These are phyloP conservation scores for Pseudoscleropodium purum DNA, from an alignment of 225 moss, liverwort and hornwort genomes.

Conservation along the genomic window DNA sequence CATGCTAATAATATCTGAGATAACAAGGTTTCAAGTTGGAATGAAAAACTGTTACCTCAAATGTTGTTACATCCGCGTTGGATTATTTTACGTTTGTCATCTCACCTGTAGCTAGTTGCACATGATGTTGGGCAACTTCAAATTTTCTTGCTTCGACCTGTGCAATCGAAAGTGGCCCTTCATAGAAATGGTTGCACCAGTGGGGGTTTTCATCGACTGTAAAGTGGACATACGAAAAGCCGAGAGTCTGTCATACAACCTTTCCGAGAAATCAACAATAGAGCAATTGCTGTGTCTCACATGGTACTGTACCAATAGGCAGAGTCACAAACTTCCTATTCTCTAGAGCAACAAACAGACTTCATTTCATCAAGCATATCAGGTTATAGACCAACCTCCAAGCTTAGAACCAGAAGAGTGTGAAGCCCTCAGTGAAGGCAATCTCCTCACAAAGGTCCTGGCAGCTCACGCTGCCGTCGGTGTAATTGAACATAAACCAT, in stretches of 20 bases:
- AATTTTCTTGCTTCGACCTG: background rate
- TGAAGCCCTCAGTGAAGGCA: slow-evolving; percentile 34
- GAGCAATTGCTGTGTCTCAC: background rate
- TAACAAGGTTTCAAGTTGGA: background rate
- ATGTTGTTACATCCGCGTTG: background rate
- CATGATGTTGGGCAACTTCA: background rate
- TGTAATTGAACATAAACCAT: slow-evolving; percentile 46
- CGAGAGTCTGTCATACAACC: background rate
- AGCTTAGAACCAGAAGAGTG: slow-evolving; percentile 43
- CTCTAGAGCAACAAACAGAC: background rate
- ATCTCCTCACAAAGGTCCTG: slow-evolving; percentile 45
- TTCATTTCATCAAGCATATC: background rate
- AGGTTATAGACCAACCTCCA: slow-evolving; percentile 29
- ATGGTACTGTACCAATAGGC: too few species aligned
- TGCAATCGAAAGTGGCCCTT: background rate
- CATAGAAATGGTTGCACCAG: too few species aligned
- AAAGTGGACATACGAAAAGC: too few species aligned
- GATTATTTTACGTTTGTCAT: background rate
- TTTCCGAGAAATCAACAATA: background rate
- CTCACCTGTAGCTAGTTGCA: too few species aligned
- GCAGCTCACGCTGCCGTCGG: slow-evolving; percentile 46
- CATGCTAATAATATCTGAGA: background rate
- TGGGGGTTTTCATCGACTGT: background rate
- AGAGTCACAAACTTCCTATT: background rate
- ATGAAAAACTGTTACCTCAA: background rate